Evolutionary conservation across 2,329 filamentous ascomycete genomes (phyloP).

Genomic region (Pseudocercospora vitis): DNA sequence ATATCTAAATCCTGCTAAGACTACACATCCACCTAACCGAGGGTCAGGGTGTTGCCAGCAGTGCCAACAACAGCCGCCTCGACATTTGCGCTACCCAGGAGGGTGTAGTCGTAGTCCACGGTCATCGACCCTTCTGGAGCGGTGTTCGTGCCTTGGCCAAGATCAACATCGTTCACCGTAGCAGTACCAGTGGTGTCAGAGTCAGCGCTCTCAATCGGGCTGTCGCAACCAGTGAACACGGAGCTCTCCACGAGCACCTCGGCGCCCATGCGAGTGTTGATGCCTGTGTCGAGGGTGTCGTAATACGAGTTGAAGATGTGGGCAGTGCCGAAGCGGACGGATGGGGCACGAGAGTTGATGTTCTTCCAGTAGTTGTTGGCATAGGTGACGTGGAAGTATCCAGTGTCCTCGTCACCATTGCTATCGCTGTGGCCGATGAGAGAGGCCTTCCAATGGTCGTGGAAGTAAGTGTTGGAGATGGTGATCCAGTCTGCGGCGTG

Average conservation of each 20-base stretch:
- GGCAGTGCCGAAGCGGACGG: slow-evolving; percentile 65
- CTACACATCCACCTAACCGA: slow-evolving; percentile 22
- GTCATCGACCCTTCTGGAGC: slow-evolving; percentile 39
- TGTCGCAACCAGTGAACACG: slow-evolving; percentile 38
- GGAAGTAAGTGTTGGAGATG: slow-evolving; percentile 50
- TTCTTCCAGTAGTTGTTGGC: slow-evolving; percentile 66
- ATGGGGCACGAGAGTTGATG: slow-evolving; percentile 63
- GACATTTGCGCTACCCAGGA: slow-evolving; percentile 39
- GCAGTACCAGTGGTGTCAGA: slow-evolving; percentile 39
- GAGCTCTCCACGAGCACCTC: slow-evolving; percentile 47
- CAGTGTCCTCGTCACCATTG: slow-evolving; percentile 60
- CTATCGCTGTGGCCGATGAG: slow-evolving; percentile 61
- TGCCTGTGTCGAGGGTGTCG: slow-evolving; percentile 40
- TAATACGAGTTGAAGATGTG: slow-evolving; percentile 61
- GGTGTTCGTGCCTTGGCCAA: slow-evolving; percentile 38
- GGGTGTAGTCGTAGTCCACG: slow-evolving; percentile 39
- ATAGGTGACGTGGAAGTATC: slow-evolving; percentile 64
- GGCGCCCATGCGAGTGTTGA: slow-evolving; percentile 47
- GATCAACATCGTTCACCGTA: slow-evolving; percentile 42
- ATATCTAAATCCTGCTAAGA: background rate
- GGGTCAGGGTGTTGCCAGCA: slow-evolving; percentile 43
- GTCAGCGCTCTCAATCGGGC: slow-evolving; percentile 40
- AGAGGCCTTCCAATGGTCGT: slow-evolving; percentile 64
- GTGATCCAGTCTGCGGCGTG: slow-evolving; percentile 64
- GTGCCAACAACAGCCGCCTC: slow-evolving; percentile 43